phyloP scores from a whole-genome alignment of 306 rosid species.

The Luffa aegyptiaca region DNA sequence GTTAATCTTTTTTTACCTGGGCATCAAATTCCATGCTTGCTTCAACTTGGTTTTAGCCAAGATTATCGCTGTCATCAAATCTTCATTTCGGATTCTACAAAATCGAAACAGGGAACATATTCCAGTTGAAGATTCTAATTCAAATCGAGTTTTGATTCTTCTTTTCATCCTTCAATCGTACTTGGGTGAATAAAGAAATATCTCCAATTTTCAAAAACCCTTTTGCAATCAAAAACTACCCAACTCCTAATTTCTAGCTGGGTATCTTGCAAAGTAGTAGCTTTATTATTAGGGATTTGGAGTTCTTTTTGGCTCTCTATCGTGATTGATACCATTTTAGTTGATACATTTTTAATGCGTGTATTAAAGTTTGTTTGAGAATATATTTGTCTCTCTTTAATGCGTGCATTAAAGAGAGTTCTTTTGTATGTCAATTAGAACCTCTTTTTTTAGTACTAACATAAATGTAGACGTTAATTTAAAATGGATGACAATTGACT shows the following conservation, averaged over 20 bases:
- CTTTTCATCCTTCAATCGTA: neutral
- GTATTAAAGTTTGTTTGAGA: neutral
- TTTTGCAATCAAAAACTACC: neutral
- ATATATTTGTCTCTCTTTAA: neutral
- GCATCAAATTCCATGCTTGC: slow-evolving; percentile 7
- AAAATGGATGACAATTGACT: no score
- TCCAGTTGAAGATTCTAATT: neutral
- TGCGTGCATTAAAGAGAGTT: neutral
- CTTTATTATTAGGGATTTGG: neutral
- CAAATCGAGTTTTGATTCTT: neutral
- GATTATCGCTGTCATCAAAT: neutral
- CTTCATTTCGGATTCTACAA: neutral
- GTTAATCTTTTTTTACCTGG: neutral
- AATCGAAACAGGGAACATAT: neutral
- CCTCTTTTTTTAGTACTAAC: no score
- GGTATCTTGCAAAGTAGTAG: neutral
- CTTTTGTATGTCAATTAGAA: no score
- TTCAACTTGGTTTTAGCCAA: neutral
- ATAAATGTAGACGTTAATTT: no score
- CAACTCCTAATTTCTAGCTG: neutral
- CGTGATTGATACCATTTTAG: neutral
- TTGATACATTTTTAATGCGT: neutral
- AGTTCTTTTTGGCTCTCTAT: neutral
- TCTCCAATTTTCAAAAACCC: neutral
- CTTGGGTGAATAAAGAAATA: neutral